These are phyloP conservation scores for Spiraea crenata DNA, from an alignment of 331 rosid genomes.

Conservation along the genomic window DNA sequence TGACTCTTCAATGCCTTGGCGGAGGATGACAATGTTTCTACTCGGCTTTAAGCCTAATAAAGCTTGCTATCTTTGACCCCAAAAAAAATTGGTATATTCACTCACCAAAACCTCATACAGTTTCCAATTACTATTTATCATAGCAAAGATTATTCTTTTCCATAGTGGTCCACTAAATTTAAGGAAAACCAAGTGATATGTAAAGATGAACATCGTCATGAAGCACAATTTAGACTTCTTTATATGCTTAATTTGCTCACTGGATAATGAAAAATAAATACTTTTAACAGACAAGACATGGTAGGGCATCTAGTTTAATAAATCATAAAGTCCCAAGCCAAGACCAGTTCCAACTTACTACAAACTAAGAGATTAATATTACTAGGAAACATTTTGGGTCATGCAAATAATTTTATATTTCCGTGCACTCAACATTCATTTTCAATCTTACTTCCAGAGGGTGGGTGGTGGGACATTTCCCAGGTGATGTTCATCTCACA, in stretches of 20 bases:
- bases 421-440: slow-evolving; percentile 8
- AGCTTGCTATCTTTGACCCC: too few species aligned
- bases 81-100: too few species aligned
- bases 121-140: not conserved
- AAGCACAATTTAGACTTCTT: not conserved
- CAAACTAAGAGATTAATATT: not conserved
- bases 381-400: not conserved
- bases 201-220: slow-evolving; percentile 4
- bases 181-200: not conserved
- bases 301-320: not conserved
- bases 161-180: slow-evolving; percentile 32
- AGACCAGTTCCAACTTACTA: not conserved
- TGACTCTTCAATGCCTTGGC: too few species aligned
- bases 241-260: not conserved
- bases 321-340: not conserved
- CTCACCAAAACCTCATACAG: too few species aligned
- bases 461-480: slow-evolving; percentile 20
- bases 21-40: too few species aligned
- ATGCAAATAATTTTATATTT: not conserved
- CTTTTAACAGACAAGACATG: slow-evolving; percentile 16
- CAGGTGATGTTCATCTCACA: not conserved
- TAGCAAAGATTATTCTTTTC: slow-evolving; percentile 12
- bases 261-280: slow-evolving; percentile 10
- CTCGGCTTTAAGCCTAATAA: too few species aligned
- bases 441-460: slow-evolving; percentile 16